Base-by-base conservation (phyloP, 495 filamentous ascomycete species). In the Talaromyces stipitatus region DNA sequence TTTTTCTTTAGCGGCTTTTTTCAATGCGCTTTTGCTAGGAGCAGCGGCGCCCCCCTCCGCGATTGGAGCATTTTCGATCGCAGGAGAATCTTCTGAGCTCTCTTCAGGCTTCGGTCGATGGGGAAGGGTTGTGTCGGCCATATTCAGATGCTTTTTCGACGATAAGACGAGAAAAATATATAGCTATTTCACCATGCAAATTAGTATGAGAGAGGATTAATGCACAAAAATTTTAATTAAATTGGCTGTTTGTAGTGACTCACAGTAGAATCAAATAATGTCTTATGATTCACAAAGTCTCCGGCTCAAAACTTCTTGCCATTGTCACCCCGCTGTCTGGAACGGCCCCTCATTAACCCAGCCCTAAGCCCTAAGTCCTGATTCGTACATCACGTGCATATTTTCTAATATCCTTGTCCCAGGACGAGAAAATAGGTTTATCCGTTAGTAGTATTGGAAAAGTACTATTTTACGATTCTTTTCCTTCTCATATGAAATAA, bases 1-100 rank as follows among this genome's bases (percentile, higher is more conserved):
- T 67, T 82, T 83, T 26, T 86, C 84, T 69, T 87, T 88, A 36
- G 78, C 79, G 8, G 80, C 80, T 67, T 87, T 87, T 71, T 86
- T 87, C 64, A 81, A 57, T 11, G 84, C 84, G 60, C 74, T 85
- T 71, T 86, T 86, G 63, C 82, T 85, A 14, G 80, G 76, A 54
- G 64, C 70, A 64, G 71, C 72, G 48, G 62, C 69, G 43, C 66
- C 72, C 57, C 71, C 73, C 50, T 64, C 72, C 36, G 69, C 56
- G 23, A 68, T 24, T 12, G 51, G 52, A 18, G 54, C 66, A n/a
- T 48, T 48, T 20, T 48, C 45, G 45, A 20, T 48, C 20, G 45
- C 54, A 36, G 68, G 62, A 38, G 63, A 67, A 57, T 55, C 60
- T 22, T 58, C 61, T 22, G 66, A 63, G 38, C 69, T 71, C 51